Evolutionary conservation across 352 stramenopile species (phyloP), one percentile per base, ranked within the genome.

Genomic region (Saprolegnia diclina): DNA sequence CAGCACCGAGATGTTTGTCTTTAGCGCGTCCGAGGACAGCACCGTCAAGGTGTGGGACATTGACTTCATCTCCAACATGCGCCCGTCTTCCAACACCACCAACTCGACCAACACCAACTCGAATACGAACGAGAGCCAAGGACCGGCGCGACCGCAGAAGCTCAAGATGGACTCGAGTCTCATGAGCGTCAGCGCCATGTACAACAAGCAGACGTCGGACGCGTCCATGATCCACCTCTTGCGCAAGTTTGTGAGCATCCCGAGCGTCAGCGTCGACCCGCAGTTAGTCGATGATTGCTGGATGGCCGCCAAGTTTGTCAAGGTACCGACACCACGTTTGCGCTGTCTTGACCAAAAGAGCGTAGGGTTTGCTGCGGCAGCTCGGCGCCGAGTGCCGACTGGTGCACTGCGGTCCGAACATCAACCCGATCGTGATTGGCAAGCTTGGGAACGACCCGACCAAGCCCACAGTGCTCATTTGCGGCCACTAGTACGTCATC

Each of bases 401-500:
- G 10, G 65, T 66, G 32, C 65, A 71, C 35, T 71, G 53, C 24
- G 56, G 65, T 38, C 65, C 65, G n/a, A 26, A 37, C 19, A 64
- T 56, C 35, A 71, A 71, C 38, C 65, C 65, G 35, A 66, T 71
- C 29, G 65, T 71, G 29, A 50, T 71, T 56, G 48, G 65, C 4
- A 71, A 71, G 40, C 56, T 71, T 19, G 38, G 50, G 18, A 37
- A 55, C 42, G 65, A 72, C 52, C 55, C 65, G 9, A 67, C 45
- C 57, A 67, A 67, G 37, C 53, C 53, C 5, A 71, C 65, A 14
- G 56, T 71, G 11, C 32, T 71, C 14, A 66, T 71, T 37, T 65
- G 45, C 26, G 65, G 65, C 52, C 65, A 71, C 56, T 71, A 71
- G 65, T 71, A 71, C 52, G 56, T 57, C 29, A 24, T 66, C 21